Evolutionary conservation across 148 eudicot genomes (phyloP).

Genomic region (Pharnaceum exiguum): DNA sequence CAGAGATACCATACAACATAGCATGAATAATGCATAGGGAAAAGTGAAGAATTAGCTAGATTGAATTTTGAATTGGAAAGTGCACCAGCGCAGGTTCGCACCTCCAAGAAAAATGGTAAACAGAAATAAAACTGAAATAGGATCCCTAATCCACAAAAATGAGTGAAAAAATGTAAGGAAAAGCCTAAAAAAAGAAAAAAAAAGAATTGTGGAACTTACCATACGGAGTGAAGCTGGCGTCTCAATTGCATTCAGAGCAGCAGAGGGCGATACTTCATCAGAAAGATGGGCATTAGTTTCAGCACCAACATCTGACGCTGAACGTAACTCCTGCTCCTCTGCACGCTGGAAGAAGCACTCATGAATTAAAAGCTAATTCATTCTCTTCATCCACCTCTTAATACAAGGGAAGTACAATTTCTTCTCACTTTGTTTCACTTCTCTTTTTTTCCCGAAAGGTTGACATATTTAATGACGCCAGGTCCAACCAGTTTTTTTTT

Average conservation of each 20-base stretch:
- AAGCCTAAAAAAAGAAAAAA: not conserved
- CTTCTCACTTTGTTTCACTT: too few relatives aligned
- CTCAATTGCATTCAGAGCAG: conserved; percentile 50
- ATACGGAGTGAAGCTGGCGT: conserved; percentile 75
- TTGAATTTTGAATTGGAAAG: too few relatives aligned
- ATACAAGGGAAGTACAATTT: not conserved
- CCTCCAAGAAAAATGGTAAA: not conserved
- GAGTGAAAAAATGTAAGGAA: not conserved
- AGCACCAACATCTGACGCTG: conserved; percentile 32
- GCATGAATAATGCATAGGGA: too few relatives aligned
- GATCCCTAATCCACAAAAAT: not conserved
- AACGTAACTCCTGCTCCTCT: conserved; percentile 43
- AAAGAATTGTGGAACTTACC: conserved; percentile 35
- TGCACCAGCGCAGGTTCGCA: too few relatives aligned
- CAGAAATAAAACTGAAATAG: not conserved
- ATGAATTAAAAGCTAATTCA: conserved; percentile 2
- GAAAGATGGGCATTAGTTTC: conserved; percentile 37
- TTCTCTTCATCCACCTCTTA: not conserved
- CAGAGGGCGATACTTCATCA: conserved; percentile 46
- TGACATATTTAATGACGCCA: too few relatives aligned
- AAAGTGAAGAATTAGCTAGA: too few relatives aligned
- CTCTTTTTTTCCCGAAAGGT: too few relatives aligned
- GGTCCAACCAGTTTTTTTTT: too few relatives aligned
- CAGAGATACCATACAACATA: not conserved
- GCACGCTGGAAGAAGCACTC: conserved; percentile 40